Evolutionary conservation across 73 alveolate species (phyloP), one percentile per base, ranked within the genome.

Genomic region (Blepharisma japonicum): DNA sequence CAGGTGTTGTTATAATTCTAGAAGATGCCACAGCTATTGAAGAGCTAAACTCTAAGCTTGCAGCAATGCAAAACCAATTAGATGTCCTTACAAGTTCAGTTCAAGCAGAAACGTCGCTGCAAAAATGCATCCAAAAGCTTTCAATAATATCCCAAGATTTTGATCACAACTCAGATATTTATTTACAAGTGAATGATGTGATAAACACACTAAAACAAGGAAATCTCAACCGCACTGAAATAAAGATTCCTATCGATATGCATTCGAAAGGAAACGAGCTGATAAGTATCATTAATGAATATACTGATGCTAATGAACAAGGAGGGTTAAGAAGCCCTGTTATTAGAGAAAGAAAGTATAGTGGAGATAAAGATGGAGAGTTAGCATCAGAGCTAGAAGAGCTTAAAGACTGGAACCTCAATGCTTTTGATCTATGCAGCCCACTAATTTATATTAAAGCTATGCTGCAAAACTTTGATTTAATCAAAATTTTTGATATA

Each of bases 61-160:
- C n/a, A 53, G 23, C n/a, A 0, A 53, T 53, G 67, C 67, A 53
- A 53, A 11, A 14, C 23, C 27, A 53, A 20, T 11, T 53, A 11
- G 27, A 53, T 2, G 23, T 11, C 67, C n/a, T 53, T 11, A 53
- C n/a, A 53, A 53, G 67, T 4, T 53, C 67, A 53, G 23, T 53
- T 20, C 23, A 53, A 14, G 67, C 27, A 1, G 67, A 53, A 53
- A 53, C 67, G 2, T 53, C 67, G n/a, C 23, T 53, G 4, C 67
- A 53, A 53, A 53, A 53, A 53, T 53, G 67, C 23, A 53, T 53
- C 23, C 67, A 53, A 20, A 53, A 53, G 23, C 67, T 53, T 53
- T 11, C 27, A 20, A 20, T 20, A 20, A 53, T 53, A 14, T 14
- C 27, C 23, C n/a, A 20, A 53, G 67, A 11, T 53, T 14, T 53